Evolutionary conservation across 1,139 yeast genomes (phyloP).

Genomic region (Geotrichum australiense): DNA sequence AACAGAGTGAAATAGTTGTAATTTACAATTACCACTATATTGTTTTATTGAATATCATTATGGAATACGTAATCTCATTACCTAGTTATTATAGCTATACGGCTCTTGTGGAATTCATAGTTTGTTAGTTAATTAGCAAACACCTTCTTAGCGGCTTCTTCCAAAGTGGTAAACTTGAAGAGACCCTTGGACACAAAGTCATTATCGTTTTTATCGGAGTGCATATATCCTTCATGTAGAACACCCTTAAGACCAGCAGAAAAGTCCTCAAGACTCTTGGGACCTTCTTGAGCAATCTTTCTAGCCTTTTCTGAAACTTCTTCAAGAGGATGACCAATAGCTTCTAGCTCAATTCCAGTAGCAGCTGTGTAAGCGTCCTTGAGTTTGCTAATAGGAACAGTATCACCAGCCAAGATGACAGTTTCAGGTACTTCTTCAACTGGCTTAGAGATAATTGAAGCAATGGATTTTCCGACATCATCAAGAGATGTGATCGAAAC

Average conservation of each 20-base stretch:
- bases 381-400: conserved; percentile 37
- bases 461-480: conserved; percentile 47
- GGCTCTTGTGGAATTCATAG: too few species aligned
- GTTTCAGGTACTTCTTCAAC: conserved; percentile 41
- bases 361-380: conserved; percentile 39
- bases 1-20: too few species aligned
- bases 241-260: conserved; percentile 5
- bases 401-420: conserved; percentile 42
- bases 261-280: conserved; percentile 8
- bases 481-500: conserved; percentile 36
- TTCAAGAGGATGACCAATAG: conserved; percentile 16
- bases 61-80: too few species aligned
- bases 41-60: too few species aligned
- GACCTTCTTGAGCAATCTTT: conserved; percentile 8
- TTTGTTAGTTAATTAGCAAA: too few species aligned
- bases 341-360: conserved; percentile 36
- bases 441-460: conserved; percentile 38
- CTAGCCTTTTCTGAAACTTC: conserved; percentile 7
- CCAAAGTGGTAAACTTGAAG: conserved; percentile 9
- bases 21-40: too few species aligned
- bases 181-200: conserved; percentile 14
- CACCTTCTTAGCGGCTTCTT: conserved; percentile 2
- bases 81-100: too few species aligned
- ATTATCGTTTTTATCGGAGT: neutral
- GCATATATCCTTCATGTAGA: neutral